Base-by-base conservation (phyloP, 495 filamentous ascomycete genomes). In the Staphylotrichum tortipilum region DNA sequence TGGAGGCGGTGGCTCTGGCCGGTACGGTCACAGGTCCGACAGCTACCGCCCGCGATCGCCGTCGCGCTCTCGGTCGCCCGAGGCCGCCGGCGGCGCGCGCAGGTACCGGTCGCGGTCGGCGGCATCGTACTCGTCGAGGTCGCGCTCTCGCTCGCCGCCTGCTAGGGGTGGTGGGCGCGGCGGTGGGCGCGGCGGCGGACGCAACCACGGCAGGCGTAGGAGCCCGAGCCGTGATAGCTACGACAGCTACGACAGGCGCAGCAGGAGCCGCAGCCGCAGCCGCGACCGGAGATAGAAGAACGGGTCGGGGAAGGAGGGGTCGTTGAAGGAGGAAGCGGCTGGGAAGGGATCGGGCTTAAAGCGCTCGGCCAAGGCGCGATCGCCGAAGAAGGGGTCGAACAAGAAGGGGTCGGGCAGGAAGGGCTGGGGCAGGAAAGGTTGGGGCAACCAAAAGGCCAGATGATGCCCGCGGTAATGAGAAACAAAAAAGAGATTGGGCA, bases 141-240 rank as follows among this genome's bases (percentile, higher is more conserved):
- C 72, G 39, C 71, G 65, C 12, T 69, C 72, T 34, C 74, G 73
- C 19, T 77, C 78, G 4, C 82, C 80, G 7, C 49, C 54, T 3
- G n/a, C n/a, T n/a, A n/a, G n/a, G n/a, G n/a, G n/a, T n/a, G n/a
- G n/a, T n/a, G 26, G 19, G 29, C 53, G 54, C 36, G 46, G 49
- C 35, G 66, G 75, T 17, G 66, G 72, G 36, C 64, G 67, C 26
- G 64, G 78, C 52, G 66, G 67, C 57, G 59, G 64, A 17, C 68
- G 67, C 50, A 63, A 58, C 47, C 60, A 64, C 44, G 65, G 58
- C 52, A 57, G 57, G 50, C 68, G 59, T 47, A 70, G 83, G 52
- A 87, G 79, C 50, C 73, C 74, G 11, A 84, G 81, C 59, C 80
- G 80, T 53, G 77, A 68, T 49, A 82, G 80, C 53, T 82, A 81